A percentile compares a stretch with the other conserved stretches of the same genome.
phyloP scores from a whole-genome alignment of 2,329 filamentous ascomycete species.

The Hymenoscyphus repandus region DNA sequence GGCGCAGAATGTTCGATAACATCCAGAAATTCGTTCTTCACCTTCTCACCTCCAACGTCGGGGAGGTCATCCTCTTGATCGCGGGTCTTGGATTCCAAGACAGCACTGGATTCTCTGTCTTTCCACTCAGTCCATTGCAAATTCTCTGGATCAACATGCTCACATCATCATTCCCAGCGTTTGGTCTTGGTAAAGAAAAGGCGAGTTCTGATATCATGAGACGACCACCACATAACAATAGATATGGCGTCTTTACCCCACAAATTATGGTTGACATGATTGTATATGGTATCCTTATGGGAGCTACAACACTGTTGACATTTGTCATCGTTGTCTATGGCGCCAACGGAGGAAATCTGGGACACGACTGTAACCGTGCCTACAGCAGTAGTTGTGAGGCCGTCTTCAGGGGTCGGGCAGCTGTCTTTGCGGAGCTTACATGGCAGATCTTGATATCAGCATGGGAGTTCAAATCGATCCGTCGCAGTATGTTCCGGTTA shows the following conservation, averaged over 20 bases:
- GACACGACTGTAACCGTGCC: conserved; percentile 47
- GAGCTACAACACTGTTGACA: conserved; percentile 41
- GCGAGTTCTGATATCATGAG: conserved; percentile 49
- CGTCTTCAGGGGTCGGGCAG: conserved; percentile 50
- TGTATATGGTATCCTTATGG: conserved; percentile 47
- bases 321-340: conserved; percentile 49
- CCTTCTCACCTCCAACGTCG: conserved; percentile 50
- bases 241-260: conserved; percentile 44
- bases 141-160: conserved; percentile 63
- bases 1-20: conserved; percentile 49
- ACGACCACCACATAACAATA: conserved; percentile 47
- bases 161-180: conserved; percentile 53
- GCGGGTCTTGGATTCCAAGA: conserved; percentile 56
- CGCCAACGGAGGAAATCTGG: conserved; percentile 45
- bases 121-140: conserved; percentile 52
- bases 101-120: conserved; percentile 45
- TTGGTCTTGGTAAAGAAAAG: conserved; percentile 53
- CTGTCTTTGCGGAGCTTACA: conserved; percentile 51
- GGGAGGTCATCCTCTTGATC: conserved; percentile 51
- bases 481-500: conserved; percentile 53
- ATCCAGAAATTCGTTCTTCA: conserved; percentile 54
- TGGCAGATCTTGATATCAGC: conserved; percentile 52
- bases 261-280: conserved; percentile 50
- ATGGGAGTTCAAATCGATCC: conserved; percentile 55
- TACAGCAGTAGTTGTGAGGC: conserved; percentile 44